Percentiles rank a stretch among this genome's conserved stretches.
Conservation (phyloP, 768 basidiomycete species). For the Piloderma croceum region DNA sequence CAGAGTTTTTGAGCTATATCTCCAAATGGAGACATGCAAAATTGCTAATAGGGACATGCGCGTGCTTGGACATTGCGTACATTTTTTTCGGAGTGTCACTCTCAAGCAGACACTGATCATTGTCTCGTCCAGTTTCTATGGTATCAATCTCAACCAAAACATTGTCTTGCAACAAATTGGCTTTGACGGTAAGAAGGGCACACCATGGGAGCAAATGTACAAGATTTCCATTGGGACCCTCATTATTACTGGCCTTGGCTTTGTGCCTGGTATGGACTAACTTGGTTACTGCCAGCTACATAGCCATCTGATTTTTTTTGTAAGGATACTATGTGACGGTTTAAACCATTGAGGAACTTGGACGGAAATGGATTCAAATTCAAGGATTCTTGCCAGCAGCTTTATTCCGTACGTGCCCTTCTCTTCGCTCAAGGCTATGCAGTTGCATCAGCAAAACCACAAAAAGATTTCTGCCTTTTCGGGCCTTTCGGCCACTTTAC, state of each 20-base stretch:
- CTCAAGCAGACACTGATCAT: too few species aligned
- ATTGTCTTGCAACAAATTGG: conserved; percentile 74
- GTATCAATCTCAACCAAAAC: conserved; percentile 71
- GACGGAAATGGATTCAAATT: conserved; percentile 71
- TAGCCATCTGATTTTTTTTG: too few species aligned
- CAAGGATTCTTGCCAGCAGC: conserved; percentile 67
- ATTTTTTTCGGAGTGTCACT: too few species aligned
- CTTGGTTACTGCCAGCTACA: too few species aligned
- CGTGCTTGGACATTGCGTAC: conserved; percentile 73
- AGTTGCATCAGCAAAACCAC: too few species aligned
- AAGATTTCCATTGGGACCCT: conserved; percentile 62
- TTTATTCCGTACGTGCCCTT: conserved; percentile 56
- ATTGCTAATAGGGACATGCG: conserved; percentile 59
- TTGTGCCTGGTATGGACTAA: too few species aligned
- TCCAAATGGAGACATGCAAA: conserved; percentile 67
- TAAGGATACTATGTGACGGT: conserved; percentile 69
- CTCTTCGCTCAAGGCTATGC: too few species aligned
- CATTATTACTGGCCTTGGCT: conserved; percentile 70
- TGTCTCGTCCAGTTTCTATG: too few species aligned
- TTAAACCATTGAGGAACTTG: conserved; percentile 65
- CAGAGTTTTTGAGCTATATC: conserved; percentile 65
- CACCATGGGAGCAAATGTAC: conserved; percentile 61
- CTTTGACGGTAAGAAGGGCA: conserved; percentile 51
- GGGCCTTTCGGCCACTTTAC: too few species aligned
- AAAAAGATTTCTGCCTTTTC: too few species aligned